Base-by-base conservation (phyloP, 257 asterid species). In the Capsicum pubescens region DNA sequence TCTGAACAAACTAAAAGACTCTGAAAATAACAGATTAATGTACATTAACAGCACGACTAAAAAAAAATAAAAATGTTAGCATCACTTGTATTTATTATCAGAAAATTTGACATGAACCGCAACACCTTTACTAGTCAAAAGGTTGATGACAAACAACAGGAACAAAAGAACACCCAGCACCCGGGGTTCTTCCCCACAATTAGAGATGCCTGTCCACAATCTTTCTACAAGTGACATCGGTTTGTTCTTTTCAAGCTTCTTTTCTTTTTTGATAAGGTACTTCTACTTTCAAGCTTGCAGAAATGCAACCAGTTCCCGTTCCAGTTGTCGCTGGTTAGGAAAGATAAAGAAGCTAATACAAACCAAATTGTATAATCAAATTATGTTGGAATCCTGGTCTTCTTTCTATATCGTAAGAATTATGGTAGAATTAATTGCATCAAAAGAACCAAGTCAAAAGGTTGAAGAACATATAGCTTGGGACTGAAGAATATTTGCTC, bases 91-190 rank as follows among this genome's bases (percentile, higher is more conserved):
- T 17, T 71, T 44, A 21, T 72, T 72, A 36, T 72, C 39, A 72
- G 11, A 71, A 46, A 10, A 19, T 21, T 46, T 48, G 80, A 71
- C 44, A 72, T 39, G 46, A 46, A 21, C 16, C 17, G 13, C 59
- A 70, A 26, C 42, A 4, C 4, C 17, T 63, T 16, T 72, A 72
- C 58, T 59, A 19, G 58, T 72, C 58, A 72, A n/a, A 46, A 46
- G 59, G 57, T 46, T 46, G 58, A 46, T 46, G 80, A 72, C 39
- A 72, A 46, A 72, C 80, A 72, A 39, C 80, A 46, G 58, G 59
- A 72, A 46, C 58, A 46, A 72, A 50, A n/a, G n/a, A n/a, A n/a
- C n/a, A 46, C 42, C 42, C 46, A 26, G 42, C 56, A 71, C 59
- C 17, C 16, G n/a, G 11, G 11, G 80, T n/a, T 57, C 79, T 44